A percentile compares a stretch with the other conserved stretches of the same genome.
Evolutionary conservation across 2,329 filamentous ascomycete genomes (phyloP).

Genomic region (Kalaharituber pfeilii): DNA sequence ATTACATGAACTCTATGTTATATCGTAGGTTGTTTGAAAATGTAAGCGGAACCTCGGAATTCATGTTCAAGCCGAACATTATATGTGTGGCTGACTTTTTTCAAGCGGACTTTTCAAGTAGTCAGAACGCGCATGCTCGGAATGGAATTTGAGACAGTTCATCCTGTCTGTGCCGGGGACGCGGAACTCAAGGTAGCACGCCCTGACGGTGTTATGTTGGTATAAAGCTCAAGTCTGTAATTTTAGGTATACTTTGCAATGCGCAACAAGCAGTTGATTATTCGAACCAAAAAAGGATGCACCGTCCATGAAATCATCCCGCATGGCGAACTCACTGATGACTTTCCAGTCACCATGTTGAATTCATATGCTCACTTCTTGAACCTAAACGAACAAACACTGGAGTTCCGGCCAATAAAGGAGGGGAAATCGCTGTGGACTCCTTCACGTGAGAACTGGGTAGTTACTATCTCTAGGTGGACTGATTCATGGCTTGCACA

Average conservation of each 20-base stretch:
- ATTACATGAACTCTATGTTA: constrained; percentile 29
- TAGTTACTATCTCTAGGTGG: not conserved
- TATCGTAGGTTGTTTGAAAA: constrained; percentile 33
- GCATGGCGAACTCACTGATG: not conserved
- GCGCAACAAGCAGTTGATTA: not conserved
- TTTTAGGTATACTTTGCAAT: not conserved
- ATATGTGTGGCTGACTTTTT: constrained; percentile 30
- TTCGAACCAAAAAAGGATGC: not conserved
- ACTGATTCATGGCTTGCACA: not conserved
- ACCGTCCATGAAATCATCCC: not conserved
- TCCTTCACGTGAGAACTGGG: not conserved
- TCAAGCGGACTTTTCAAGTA: not conserved
- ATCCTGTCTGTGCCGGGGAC: not conserved
- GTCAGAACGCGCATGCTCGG: not conserved
- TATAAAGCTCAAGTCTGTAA: not conserved
- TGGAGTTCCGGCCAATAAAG: not conserved
- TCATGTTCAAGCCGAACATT: constrained; percentile 30
- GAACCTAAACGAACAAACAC: not conserved
- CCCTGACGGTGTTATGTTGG: not conserved
- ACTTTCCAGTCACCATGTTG: not conserved
- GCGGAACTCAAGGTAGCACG: not conserved
- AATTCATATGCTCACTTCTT: not conserved
- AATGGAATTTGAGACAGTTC: not conserved
- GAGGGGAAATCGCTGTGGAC: not conserved
- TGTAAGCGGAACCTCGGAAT: constrained; percentile 26